Percentiles rank a stretch among this genome's conserved stretches.
Evolutionary conservation across 169 alveolate species (phyloP).

Genomic region (Plasmodium chabaudi): DNA sequence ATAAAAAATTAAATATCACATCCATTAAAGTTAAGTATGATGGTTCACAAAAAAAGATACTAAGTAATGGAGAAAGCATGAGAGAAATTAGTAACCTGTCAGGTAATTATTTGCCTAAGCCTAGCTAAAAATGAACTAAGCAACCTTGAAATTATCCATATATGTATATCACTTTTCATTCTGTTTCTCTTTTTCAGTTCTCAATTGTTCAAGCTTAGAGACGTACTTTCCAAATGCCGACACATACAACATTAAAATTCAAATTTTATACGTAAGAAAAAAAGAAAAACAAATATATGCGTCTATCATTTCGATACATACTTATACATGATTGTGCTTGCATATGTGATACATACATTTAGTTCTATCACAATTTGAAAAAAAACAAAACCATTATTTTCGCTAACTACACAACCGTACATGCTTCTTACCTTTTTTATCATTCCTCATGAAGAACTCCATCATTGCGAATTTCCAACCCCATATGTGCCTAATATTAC

Average conservation of each 20-base stretch:
- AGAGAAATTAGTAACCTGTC: slow-evolving; percentile 8
- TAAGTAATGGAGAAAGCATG: slow-evolving; percentile 1
- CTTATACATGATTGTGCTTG: background rate
- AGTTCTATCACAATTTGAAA: no score
- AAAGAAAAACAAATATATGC: background rate
- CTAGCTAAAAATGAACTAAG: background rate
- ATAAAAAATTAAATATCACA: slow-evolving; percentile 35
- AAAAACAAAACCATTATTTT: background rate
- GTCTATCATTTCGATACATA: background rate
- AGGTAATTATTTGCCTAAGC: slow-evolving; percentile 1
- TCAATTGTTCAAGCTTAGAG: slow-evolving; percentile 51
- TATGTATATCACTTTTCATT: background rate
- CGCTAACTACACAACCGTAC: background rate
- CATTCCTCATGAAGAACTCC: slow-evolving; percentile 38
- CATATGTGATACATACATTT: background rate
- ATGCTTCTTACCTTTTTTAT: background rate
- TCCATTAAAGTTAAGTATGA: slow-evolving; percentile 54
- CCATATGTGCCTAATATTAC: slow-evolving; percentile 44
- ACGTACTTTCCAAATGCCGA: slow-evolving; percentile 42
- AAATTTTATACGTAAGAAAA: slow-evolving; percentile 31
- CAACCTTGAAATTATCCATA: background rate
- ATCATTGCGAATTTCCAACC: slow-evolving; percentile 64
- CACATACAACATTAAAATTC: slow-evolving; percentile 29
- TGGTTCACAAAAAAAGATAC: slow-evolving; percentile 2
- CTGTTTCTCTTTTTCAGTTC: slow-evolving; percentile 14